Evolutionary conservation across 1,284 basidiomycete species (phyloP), one percentile per base, ranked within the genome.

Genomic region (Melampsora americana): DNA sequence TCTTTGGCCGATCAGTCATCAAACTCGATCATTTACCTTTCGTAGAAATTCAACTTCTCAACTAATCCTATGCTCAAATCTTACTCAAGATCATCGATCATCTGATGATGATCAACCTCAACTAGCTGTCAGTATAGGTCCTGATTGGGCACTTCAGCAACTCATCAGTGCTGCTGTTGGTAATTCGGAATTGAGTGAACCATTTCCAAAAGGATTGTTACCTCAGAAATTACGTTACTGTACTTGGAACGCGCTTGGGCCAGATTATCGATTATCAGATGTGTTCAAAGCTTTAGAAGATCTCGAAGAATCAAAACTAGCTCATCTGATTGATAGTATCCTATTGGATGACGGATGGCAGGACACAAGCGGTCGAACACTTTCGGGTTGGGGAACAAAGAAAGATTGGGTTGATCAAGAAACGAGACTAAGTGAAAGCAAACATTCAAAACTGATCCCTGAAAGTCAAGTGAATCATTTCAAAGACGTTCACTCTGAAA

Each of bases 301-400:
- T 28, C 60, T 70, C 28, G 14, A 26, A 18, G 50, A n/a, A 9
- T 32, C 32, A 5, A 42, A 60, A 14, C 28, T 70, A 11, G 9
- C 20, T 20, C 2, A 35, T 7, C 30, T 60, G 2, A 20, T 70
- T 23, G 69, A 70, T 28, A 23, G 69, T 5, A 35, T 70, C 42
- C 44, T 70, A 9, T 53, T 70, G 11, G 53, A 61, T 23, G 69
- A 70, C 23, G 69, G 69, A n/a, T 70, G 69, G 69, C 69, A 70
- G 56, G 56, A 61, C 23, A 28, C 46, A 9, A 4, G 0, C 35
- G 53, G 39, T 23, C 39, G 32, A 30, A 23, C 12, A 16, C 30
- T 70, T 30, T 39, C 56, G 26, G 69, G 56, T 39, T 70, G 69
- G 69, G 69, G 30, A 5, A 18, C 69, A 5, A 23, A 39, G 14